A percentile compares a stretch with the other conserved stretches of the same genome.
These are phyloP conservation scores for Oenanthe javanica DNA, from an alignment of 140 eudicot species.

Conservation along the genomic window DNA sequence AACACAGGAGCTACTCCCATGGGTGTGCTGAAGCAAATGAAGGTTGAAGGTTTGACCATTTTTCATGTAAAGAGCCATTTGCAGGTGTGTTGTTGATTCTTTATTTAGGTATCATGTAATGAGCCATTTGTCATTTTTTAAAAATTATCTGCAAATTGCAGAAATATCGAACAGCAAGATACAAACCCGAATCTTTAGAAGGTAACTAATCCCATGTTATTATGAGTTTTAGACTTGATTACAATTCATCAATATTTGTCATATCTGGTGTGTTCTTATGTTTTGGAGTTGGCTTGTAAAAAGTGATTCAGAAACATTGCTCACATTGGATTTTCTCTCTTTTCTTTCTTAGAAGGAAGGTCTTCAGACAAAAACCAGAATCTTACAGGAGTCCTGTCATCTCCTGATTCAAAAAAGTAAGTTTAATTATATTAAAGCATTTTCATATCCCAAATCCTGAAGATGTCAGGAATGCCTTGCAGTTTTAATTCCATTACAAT, in stretches of 20 bases:
- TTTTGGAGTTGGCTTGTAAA: neutral
- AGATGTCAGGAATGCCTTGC: neutral
- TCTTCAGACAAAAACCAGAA: constrained; percentile 56
- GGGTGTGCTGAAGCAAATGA: constrained; percentile 87
- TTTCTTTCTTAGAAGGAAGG: constrained; percentile 30
- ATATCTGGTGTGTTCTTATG: neutral
- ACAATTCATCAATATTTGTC: neutral
- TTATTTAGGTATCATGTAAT: neutral
- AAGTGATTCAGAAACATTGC: neutral
- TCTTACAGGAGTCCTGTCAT: constrained; percentile 47
- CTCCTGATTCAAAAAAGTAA: constrained; percentile 84
- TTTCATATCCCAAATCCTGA: neutral
- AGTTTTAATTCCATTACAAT: neutral
- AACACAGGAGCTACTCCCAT: constrained; percentile 90
- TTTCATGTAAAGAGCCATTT: constrained; percentile 96
- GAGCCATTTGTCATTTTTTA: constrained; percentile 3
- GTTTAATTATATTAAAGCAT: constrained; percentile 15
- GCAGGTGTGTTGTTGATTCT: constrained; percentile 49
- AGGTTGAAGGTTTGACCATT: constrained; percentile 83
- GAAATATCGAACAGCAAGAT: constrained; percentile 98
- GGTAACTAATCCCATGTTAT: constrained; percentile 28
- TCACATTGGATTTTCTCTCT: constrained; percentile 13
- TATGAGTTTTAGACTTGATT: neutral
- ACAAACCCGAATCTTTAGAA: constrained; percentile 77
- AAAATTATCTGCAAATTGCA: constrained; percentile 31